phyloP scores from a whole-genome alignment of 73 alveolate species.

The Paramecium tetraurelia region DNA sequence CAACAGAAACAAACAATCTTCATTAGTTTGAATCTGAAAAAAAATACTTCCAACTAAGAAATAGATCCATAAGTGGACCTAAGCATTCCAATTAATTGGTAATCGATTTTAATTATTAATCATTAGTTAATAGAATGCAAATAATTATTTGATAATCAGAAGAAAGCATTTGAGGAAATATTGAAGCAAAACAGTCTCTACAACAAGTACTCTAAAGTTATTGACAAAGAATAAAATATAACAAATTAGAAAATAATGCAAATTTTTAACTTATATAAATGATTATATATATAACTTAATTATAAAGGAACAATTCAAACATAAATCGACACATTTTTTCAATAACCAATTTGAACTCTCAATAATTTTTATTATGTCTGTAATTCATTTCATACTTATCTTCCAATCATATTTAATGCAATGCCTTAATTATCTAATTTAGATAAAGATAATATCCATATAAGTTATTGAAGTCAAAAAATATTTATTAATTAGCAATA shows the following conservation, averaged over 20 bases:
- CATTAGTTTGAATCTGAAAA: slow-evolving; percentile 1
- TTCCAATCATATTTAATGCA: background rate
- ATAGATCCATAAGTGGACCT: background rate
- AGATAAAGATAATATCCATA: background rate
- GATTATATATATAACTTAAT: background rate
- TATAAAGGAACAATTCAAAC: background rate
- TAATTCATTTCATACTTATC: background rate
- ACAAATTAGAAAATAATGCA: slow-evolving; percentile 25
- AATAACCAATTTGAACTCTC: background rate
- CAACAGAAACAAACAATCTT: slow-evolving; percentile 32
- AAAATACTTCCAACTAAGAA: background rate
- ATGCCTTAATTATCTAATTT: background rate
- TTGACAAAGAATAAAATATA: slow-evolving; percentile 29
- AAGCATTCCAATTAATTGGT: background rate
- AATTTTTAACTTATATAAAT: slow-evolving; percentile 30
- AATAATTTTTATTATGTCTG: background rate
- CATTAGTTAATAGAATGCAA: slow-evolving; percentile 19
- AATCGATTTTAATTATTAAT: background rate
- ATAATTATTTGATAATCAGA: slow-evolving; percentile 8
- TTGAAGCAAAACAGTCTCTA: slow-evolving; percentile 1
- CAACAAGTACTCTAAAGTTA: background rate
- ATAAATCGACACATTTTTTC: background rate
- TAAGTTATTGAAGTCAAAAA: background rate
- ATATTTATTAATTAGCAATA: background rate
- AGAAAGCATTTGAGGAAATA: slow-evolving; percentile 28